These are phyloP conservation scores for Rosa hybrid DNA, from an alignment of 331 rosid genomes.

Conservation along the genomic window DNA sequence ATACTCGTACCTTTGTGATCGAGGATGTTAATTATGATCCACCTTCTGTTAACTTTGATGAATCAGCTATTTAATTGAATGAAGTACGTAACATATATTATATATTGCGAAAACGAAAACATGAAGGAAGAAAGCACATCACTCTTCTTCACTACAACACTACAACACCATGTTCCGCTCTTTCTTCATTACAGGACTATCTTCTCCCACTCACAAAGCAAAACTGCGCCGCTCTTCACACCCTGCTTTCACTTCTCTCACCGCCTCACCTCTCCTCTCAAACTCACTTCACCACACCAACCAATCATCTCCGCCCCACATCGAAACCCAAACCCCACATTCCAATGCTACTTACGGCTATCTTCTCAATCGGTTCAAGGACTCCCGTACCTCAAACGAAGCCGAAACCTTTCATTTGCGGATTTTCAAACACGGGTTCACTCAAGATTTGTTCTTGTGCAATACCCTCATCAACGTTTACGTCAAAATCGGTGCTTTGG, in stretches of 20 bases:
- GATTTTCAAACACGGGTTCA: conserved; percentile 58
- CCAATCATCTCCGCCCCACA: conserved; percentile 25
- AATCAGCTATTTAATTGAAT: no score
- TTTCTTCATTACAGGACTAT: background rate
- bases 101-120: no score
- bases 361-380: conserved; percentile 38
- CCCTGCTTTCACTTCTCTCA: conserved; percentile 31
- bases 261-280: conserved; percentile 24
- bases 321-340: conserved; percentile 18
- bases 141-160: conserved; percentile 6
- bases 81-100: no score
- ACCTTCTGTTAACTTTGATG: no score
- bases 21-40: background rate
- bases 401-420: conserved; percentile 66
- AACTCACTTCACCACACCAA: conserved; percentile 17
- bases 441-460: conserved; percentile 57
- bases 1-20: no score
- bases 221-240: conserved; percentile 31
- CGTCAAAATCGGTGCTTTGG: conserved; percentile 46
- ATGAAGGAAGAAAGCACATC: background rate
- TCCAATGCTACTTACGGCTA: conserved; percentile 32
- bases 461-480: conserved; percentile 73
- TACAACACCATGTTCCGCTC: conserved; percentile 31
- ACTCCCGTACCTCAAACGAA: conserved; percentile 47
- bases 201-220: conserved; percentile 28